Percentiles rank a stretch among this genome's conserved stretches.
These are phyloP conservation scores for Botrytis tulipae DNA, from an alignment of 2,329 filamentous ascomycete genomes.

Conservation along the genomic window DNA sequence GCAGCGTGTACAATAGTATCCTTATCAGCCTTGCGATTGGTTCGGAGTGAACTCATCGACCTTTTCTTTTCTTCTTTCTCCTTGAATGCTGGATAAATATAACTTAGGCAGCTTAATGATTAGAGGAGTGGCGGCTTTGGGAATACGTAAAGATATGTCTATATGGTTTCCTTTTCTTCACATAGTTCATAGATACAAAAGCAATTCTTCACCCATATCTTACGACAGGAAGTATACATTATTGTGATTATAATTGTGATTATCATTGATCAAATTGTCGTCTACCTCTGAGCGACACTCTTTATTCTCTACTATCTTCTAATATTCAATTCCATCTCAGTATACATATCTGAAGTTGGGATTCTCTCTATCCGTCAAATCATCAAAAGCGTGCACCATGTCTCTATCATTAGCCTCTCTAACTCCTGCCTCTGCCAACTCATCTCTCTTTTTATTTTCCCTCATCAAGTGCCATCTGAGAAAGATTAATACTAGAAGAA, in stretches of 20 bases:
- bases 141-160: neutral
- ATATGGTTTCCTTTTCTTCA: neutral
- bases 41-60: neutral
- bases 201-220: neutral
- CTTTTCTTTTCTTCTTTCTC: slow-evolving; percentile 9
- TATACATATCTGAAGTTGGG: slow-evolving; percentile 31
- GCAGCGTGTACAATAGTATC: slow-evolving; percentile 6
- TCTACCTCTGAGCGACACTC: neutral
- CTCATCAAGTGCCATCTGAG: slow-evolving; percentile 15
- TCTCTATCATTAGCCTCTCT: slow-evolving; percentile 22
- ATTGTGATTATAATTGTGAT: neutral
- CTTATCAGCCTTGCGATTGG: slow-evolving; percentile 10
- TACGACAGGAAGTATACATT: neutral
- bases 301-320: neutral
- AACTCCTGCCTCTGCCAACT: slow-evolving; percentile 11
- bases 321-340: neutral
- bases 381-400: slow-evolving; percentile 37
- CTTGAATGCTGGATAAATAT: slow-evolving; percentile 13
- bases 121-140: neutral
- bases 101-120: slow-evolving; percentile 13
- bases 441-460: slow-evolving; percentile 20
- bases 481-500: slow-evolving; percentile 24
- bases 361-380: slow-evolving; percentile 37
- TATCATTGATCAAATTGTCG: neutral
- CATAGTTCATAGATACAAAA: neutral